Percentiles rank a stretch among this genome's conserved stretches.
Conservation (phyloP, 495 filamentous ascomycete genomes). For the Evansstolkia leycettana region DNA sequence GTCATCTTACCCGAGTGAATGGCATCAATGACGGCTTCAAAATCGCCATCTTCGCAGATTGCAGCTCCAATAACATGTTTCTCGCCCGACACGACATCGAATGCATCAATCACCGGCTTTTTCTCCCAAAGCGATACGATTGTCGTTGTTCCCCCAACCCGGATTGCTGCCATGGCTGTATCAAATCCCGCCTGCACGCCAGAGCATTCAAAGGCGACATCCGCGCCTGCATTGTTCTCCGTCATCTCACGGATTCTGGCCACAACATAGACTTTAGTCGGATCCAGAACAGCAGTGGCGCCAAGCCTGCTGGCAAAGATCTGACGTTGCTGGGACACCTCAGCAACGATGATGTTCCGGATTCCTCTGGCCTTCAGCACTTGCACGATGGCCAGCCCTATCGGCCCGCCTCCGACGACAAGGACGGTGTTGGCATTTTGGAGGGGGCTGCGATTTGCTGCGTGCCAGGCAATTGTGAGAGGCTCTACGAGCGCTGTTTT, state of each 20-base stretch:
- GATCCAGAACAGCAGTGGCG: slow-evolving; percentile 13
- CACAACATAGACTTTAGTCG: slow-evolving; percentile 10
- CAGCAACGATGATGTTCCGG: slow-evolving; percentile 13
- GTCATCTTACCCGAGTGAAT: slow-evolving; percentile 31
- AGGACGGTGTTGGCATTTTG: slow-evolving; percentile 31
- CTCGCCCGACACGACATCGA: slow-evolving; percentile 12
- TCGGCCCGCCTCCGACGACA: slow-evolving; percentile 44
- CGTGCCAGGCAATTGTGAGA: slow-evolving; percentile 47
- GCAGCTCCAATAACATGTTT: slow-evolving; percentile 15
- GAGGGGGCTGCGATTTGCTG: slow-evolving; percentile 32
- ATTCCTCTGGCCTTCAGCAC: slow-evolving; percentile 34
- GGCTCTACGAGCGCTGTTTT: slow-evolving; percentile 42
- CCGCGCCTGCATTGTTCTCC: slow-evolving; percentile 3
- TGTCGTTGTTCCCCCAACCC: slow-evolving; percentile 12
- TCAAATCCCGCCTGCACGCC: slow-evolving; percentile 18
- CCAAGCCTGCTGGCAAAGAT: slow-evolving; percentile 10
- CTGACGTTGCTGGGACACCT: slow-evolving; percentile 10
- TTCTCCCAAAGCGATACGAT: slow-evolving; percentile 18
- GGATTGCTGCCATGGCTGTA: slow-evolving; percentile 11
- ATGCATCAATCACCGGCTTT: slow-evolving; percentile 12
- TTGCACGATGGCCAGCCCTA: slow-evolving; percentile 41
- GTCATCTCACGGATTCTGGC: slow-evolving; percentile 9
- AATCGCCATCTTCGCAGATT: slow-evolving; percentile 30
- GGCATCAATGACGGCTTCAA: slow-evolving; percentile 42
- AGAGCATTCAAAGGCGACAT: slow-evolving; percentile 18